Percentiles rank a stretch among this genome's conserved stretches.
Evolutionary conservation across 495 filamentous ascomycete genomes (phyloP).

Genomic region (Xanthoparmelia taractica): DNA sequence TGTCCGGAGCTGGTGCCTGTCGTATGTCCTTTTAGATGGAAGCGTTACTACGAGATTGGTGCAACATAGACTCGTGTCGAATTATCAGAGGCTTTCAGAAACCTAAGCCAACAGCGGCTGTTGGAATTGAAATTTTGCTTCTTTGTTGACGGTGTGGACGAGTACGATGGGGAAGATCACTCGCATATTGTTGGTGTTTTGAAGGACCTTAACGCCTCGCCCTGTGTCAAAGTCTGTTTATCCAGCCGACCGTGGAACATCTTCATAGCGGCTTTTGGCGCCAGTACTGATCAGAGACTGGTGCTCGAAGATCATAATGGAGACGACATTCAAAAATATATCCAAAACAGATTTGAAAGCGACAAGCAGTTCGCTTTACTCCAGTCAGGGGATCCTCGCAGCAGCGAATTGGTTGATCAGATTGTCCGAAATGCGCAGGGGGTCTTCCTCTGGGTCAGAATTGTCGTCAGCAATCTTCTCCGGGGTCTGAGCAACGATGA

Average conservation of each 20-base stretch:
- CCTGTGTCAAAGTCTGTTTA: conserved; percentile 41
- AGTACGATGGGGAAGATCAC: conserved; percentile 28
- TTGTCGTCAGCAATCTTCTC: conserved; percentile 30
- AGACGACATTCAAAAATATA: conserved; percentile 15
- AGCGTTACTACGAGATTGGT: background rate
- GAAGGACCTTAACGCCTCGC: conserved; percentile 14
- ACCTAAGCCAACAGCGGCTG: background rate
- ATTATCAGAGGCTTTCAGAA: conserved; percentile 1
- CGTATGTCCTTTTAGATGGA: conserved; percentile 12
- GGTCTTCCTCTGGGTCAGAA: conserved; percentile 38
- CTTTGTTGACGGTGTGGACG: conserved; percentile 47
- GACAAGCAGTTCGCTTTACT: conserved; percentile 3
- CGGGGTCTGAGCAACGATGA: conserved; percentile 31
- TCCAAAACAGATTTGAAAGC: conserved; percentile 1
- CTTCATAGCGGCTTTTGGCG: conserved; percentile 34
- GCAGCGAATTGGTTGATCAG: conserved; percentile 12
- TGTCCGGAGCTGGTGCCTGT: conserved; percentile 31
- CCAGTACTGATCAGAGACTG: conserved; percentile 19
- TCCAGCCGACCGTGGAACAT: conserved; percentile 45
- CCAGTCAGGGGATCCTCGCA: background rate
- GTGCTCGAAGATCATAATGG: conserved; percentile 16
- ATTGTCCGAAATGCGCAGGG: conserved; percentile 21
- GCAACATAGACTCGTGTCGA: conserved; percentile 2
- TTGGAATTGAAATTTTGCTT: conserved; percentile 34
- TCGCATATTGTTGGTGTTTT: conserved; percentile 25